Percentiles rank a stretch among this genome's conserved stretches.
Evolutionary conservation across 2,329 filamentous ascomycete species (phyloP).

Genomic region (Pestalotiopsis sp.): DNA sequence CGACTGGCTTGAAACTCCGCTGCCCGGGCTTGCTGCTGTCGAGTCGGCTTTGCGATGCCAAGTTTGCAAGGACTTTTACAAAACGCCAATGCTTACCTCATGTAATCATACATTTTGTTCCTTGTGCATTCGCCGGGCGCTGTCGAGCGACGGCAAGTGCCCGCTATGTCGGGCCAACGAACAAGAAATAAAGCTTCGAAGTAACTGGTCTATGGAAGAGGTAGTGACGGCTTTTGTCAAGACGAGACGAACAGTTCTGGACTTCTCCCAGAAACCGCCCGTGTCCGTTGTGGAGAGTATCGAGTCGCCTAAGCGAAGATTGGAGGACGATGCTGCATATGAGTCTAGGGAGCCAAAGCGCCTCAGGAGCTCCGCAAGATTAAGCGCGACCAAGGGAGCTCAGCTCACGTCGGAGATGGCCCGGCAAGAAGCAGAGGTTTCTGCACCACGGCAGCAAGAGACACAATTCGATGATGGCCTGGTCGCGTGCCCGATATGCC

Average conservation of each 20-base stretch:
- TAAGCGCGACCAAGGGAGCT: constrained; percentile 45
- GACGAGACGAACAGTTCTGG: constrained; percentile 64
- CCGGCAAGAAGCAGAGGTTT: constrained; percentile 33
- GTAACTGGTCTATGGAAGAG: constrained; percentile 85
- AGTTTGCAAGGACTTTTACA: constrained; percentile 97
- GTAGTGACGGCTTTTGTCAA: constrained; percentile 77
- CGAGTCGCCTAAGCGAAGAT: constrained; percentile 55
- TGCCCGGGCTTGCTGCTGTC: constrained; percentile 68
- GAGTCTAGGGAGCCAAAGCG: constrained; percentile 43
- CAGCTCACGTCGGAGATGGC: constrained; percentile 38
- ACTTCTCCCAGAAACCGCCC: constrained; percentile 60
- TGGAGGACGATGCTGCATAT: constrained; percentile 34
- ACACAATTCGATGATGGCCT: constrained; percentile 66
- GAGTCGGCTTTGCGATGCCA: constrained; percentile 91
- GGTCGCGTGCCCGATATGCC: constrained; percentile 83
- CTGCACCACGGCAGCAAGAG: constrained; percentile 30
- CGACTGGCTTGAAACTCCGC: constrained; percentile 76
- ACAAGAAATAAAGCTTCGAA: constrained; percentile 81
- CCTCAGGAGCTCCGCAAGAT: constrained; percentile 53
- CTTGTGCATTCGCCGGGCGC: constrained; percentile 85
- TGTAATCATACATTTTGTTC: constrained; percentile 98
- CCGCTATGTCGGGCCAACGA: constrained; percentile 79
- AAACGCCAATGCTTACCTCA: constrained; percentile 90
- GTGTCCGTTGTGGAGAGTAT: constrained; percentile 19
- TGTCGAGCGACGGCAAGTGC: constrained; percentile 83